Conservation (phyloP, 208 protist species). For the Acanthamoeba lenticulata region DNA sequence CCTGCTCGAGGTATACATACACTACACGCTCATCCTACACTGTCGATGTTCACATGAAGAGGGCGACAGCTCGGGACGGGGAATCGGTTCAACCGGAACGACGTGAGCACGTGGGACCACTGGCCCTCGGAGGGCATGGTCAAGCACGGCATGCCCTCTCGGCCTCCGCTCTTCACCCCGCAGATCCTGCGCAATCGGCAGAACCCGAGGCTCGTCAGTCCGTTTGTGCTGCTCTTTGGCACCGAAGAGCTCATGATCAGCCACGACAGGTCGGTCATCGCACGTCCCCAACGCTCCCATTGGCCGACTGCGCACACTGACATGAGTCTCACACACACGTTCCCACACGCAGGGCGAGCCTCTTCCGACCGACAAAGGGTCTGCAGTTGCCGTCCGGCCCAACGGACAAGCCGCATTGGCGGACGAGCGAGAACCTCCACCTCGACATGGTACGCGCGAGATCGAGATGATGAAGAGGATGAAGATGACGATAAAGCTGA, state of each 20-base stretch:
- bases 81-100: not conserved
- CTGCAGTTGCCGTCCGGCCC: not conserved
- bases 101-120: conserved; percentile 20
- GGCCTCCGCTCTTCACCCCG: not conserved
- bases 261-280: not conserved
- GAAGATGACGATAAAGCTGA: not conserved
- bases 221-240: not conserved
- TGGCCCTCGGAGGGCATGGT: not conserved
- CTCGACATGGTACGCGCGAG: not conserved
- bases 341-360: not conserved
- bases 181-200: conserved; percentile 19
- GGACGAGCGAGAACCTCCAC: not conserved
- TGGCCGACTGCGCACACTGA: too few relatives aligned
- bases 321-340: too few relatives aligned
- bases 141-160: conserved; percentile 47
- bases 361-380: not conserved
- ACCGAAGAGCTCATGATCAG: conserved; percentile 9
- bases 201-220: not conserved
- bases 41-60: not conserved
- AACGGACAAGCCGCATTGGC: conserved; percentile 27
- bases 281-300: too few relatives aligned
- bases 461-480: not conserved
- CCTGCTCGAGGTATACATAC: not conserved
- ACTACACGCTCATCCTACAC: not conserved
- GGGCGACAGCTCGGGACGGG: not conserved